Evolutionary conservation across 352 stramenopile genomes (phyloP).

Genomic region (Phytopythium helicoides): DNA sequence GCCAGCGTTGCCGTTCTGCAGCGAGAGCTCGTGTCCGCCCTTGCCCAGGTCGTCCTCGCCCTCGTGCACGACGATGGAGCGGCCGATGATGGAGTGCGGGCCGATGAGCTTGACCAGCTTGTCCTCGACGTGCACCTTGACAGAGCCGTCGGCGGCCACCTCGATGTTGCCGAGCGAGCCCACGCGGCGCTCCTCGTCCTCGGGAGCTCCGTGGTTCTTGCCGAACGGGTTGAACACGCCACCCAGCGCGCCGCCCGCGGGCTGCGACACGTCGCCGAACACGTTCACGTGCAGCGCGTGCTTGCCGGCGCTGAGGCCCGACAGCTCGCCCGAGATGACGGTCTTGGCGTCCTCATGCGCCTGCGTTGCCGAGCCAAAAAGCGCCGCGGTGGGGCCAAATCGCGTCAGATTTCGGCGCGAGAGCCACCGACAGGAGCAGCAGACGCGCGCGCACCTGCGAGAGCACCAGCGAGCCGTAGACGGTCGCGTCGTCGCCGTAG

Average conservation of each 20-base stretch:
- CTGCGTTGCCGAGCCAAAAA: conserved; percentile 13
- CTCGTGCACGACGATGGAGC: conserved; percentile 94
- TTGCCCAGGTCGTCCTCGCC: conserved; percentile 96
- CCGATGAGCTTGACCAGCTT: conserved; percentile 97
- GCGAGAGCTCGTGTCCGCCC: conserved; percentile 95
- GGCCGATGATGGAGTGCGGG: conserved; percentile 97
- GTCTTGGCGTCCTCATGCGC: conserved; percentile 87
- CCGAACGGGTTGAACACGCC: conserved; percentile 98
- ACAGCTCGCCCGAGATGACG: conserved; percentile 82
- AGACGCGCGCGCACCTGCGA: conserved; percentile 41
- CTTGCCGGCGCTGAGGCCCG: conserved; percentile 82
- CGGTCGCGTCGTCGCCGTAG: conserved; percentile 76
- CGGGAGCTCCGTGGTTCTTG: conserved; percentile 95
- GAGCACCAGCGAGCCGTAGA: conserved; percentile 81
- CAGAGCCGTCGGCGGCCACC: conserved; percentile 73
- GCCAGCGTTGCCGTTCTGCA: conserved; percentile 96
- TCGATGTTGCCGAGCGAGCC: conserved; percentile 94
- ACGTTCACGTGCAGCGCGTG: conserved; percentile 96
- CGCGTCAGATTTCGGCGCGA: background rate
- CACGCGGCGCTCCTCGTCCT: conserved; percentile 95
- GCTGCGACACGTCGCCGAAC: conserved; percentile 93
- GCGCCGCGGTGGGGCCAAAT: background rate
- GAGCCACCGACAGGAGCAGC: background rate
- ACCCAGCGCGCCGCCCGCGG: conserved; percentile 65
- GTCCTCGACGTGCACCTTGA: conserved; percentile 93